A percentile compares a stretch with the other conserved stretches of the same genome.
Conservation (phyloP, 495 filamentous ascomycete genomes). For the Lindgomyces ingoldianus region DNA sequence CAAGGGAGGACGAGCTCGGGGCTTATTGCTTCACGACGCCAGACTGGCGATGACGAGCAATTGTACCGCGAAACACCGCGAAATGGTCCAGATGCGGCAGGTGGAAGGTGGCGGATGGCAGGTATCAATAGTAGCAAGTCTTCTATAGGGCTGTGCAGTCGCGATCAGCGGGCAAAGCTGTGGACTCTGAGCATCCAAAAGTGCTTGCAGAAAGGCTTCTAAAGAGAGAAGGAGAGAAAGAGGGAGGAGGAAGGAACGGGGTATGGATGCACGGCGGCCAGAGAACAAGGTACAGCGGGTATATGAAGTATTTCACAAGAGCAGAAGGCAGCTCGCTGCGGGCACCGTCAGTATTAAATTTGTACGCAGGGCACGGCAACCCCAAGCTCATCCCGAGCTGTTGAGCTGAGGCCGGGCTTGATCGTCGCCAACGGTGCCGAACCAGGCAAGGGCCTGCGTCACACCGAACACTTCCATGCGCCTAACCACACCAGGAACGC, state of each 20-base stretch:
- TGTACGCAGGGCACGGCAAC: neutral
- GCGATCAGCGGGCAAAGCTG: constrained; percentile 29
- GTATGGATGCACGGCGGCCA: neutral
- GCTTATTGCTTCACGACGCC: neutral
- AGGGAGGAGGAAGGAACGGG: constrained; percentile 1
- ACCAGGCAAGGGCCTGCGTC: constrained; percentile 20
- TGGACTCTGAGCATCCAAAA: constrained; percentile 18
- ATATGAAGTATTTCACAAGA: neutral
- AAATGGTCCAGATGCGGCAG: neutral
- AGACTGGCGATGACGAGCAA: neutral
- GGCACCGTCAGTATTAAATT: constrained; percentile 25
- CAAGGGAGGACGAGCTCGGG: constrained; percentile 6
- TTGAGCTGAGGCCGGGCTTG: constrained; percentile 31
- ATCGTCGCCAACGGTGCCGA: constrained; percentile 31
- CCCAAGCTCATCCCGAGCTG: constrained; percentile 37
- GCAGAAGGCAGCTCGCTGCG: too few relatives aligned
- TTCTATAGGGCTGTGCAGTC: constrained; percentile 7
- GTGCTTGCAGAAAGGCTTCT: neutral
- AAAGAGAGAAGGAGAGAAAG: neutral
- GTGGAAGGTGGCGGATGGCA: constrained; percentile 2
- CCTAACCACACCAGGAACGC: constrained; percentile 1
- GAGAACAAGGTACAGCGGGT: neutral
- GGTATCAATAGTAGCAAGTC: constrained; percentile 22
- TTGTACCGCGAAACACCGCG: too few relatives aligned
- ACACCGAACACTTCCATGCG: neutral